Evolutionary conservation across 2,329 filamentous ascomycete species (phyloP).

Genomic region (Ilyonectria mors-panacis): DNA sequence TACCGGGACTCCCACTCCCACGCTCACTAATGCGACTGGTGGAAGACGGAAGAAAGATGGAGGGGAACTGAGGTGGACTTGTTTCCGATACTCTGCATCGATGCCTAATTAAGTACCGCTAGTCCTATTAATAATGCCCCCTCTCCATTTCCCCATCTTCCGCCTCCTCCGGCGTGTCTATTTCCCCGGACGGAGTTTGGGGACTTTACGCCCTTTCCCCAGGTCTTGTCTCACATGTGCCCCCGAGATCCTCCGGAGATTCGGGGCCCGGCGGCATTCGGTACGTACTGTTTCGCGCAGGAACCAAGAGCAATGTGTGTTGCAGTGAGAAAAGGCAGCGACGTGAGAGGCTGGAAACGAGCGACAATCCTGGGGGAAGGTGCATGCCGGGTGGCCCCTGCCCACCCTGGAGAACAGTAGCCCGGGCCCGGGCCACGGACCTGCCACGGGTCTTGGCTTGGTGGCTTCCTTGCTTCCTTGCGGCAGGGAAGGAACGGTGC

Average conservation of each 20-base stretch:
- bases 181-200: constrained; percentile 17
- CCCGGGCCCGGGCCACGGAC: constrained; percentile 4
- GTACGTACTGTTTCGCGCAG: constrained; percentile 12
- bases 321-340: not conserved
- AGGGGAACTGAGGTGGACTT: not conserved
- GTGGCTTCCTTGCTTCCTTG: not conserved
- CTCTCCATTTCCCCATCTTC: not conserved
- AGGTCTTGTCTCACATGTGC: constrained; percentile 1
- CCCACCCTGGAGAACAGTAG: constrained; percentile 17
- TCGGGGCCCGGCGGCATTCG: constrained; percentile 15
- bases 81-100: not conserved
- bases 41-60: not conserved
- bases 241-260: constrained; percentile 15
- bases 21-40: not conserved
- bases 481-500: constrained; percentile 11
- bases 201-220: constrained; percentile 11
- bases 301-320: not conserved
- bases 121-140: not conserved
- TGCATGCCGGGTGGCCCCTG: constrained; percentile 21
- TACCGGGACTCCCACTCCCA: not conserved
- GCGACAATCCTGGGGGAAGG: constrained; percentile 15
- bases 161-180: not conserved
- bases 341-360: not conserved
- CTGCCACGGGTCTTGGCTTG: constrained; percentile 13
- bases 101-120: not conserved